Evolutionary conservation across 2,329 filamentous ascomycete genomes (phyloP).

Genomic region (Geosmithia putterillii): DNA sequence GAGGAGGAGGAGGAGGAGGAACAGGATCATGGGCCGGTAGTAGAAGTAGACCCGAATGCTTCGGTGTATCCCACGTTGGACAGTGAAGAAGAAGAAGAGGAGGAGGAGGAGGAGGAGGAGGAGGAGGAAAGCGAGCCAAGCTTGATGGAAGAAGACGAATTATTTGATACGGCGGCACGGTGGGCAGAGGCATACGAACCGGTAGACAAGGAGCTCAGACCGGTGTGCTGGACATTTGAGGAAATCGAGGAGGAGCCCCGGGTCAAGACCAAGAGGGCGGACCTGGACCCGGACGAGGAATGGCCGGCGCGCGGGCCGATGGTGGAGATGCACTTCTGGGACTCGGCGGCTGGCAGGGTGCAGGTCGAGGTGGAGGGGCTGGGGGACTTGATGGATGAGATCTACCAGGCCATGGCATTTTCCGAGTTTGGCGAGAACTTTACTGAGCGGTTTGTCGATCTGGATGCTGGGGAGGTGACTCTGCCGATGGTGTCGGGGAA

Average conservation of each 20-base stretch:
- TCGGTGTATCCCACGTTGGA: too few species aligned
- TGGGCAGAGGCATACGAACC: too few species aligned
- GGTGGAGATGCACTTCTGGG: slow-evolving; percentile 6
- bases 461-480: not conserved
- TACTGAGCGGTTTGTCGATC: not conserved
- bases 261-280: too few species aligned
- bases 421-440: not conserved
- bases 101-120: not conserved
- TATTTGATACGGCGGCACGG: too few species aligned
- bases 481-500: not conserved
- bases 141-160: too few species aligned
- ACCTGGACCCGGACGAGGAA: too few species aligned
- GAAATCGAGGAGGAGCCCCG: not conserved
- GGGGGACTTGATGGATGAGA: slow-evolving; percentile 7
- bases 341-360: slow-evolving; percentile 2
- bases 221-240: too few species aligned
- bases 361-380: slow-evolving; percentile 6
- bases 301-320: not conserved
- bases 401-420: slow-evolving; percentile 3
- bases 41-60: too few species aligned
- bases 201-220: too few species aligned
- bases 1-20: not conserved
- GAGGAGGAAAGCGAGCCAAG: not conserved
- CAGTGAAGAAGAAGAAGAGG: not conserved
- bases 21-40: too few species aligned